These are phyloP conservation scores for Saksenaea oblongispora DNA, from an alignment of 371 early-diverging fungal species.

Conservation along the genomic window DNA sequence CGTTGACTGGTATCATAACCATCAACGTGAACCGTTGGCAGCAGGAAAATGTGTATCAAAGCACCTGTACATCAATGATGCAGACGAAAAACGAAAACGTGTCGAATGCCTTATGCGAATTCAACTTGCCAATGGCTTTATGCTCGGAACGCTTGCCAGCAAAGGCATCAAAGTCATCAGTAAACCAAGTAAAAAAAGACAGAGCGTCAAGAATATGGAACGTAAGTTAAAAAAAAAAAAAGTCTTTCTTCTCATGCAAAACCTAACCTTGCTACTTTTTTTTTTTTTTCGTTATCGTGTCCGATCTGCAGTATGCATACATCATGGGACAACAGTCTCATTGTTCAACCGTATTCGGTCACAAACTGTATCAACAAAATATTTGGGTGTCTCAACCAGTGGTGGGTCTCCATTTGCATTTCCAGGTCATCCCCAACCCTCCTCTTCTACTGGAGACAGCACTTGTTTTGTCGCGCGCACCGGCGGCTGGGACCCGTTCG, in stretches of 20 bases:
- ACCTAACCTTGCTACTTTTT: constrained; percentile 24
- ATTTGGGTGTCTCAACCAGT: constrained; percentile 64
- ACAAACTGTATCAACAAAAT: constrained; percentile 85
- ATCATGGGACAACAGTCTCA: constrained; percentile 80
- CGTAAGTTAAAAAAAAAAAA: constrained; percentile 13
- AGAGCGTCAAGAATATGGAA: constrained; percentile 77
- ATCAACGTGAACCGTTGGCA: constrained; percentile 20
- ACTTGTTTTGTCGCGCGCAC: constrained; percentile 81
- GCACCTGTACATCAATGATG: constrained; percentile 75
- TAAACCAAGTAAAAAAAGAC: constrained; percentile 79
- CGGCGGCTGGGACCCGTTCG: constrained; percentile 84
- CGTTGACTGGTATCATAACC: constrained; percentile 27
- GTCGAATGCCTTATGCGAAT: constrained; percentile 70
- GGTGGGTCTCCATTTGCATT: constrained; percentile 32
- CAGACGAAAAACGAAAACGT: constrained; percentile 72
- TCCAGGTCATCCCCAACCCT: constrained; percentile 25
- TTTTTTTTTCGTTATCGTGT: constrained; percentile 59
- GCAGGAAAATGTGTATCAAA: constrained; percentile 71
- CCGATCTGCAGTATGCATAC: constrained; percentile 68
- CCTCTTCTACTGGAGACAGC: constrained; percentile 49
- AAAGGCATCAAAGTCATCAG: constrained; percentile 77
- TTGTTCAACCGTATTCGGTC: constrained; percentile 86
- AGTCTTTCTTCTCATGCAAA: not conserved
- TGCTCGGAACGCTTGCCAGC: constrained; percentile 65
- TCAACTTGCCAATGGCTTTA: constrained; percentile 53